These are phyloP conservation scores for Pichia cabralensis DNA, from an alignment of 805 yeast genomes.

Conservation along the genomic window DNA sequence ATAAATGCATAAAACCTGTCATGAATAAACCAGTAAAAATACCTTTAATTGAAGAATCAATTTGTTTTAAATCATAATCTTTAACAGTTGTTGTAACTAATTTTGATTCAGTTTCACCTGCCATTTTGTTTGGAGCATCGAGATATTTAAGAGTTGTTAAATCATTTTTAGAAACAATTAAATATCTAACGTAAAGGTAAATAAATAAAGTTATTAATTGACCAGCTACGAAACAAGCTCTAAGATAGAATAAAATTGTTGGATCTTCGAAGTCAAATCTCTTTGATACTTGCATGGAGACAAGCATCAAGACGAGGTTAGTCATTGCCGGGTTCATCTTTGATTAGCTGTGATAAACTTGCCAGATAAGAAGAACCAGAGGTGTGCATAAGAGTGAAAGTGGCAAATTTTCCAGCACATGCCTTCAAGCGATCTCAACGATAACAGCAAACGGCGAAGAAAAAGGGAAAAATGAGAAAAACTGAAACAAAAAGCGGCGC, in stretches of 20 bases:
- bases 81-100: constrained; percentile 85
- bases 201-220: constrained; percentile 54
- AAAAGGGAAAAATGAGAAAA: too few species aligned
- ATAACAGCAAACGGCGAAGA: too few species aligned
- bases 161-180: constrained; percentile 70
- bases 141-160: constrained; percentile 87
- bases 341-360: too few species aligned
- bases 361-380: too few species aligned
- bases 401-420: too few species aligned
- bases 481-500: too few species aligned
- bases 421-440: too few species aligned
- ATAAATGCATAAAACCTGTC: constrained; percentile 97
- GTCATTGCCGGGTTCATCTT: constrained; percentile 80
- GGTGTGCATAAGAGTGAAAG: too few species aligned
- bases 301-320: constrained; percentile 83
- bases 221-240: constrained; percentile 60
- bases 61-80: constrained; percentile 89
- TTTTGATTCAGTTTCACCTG: constrained; percentile 63
- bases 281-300: constrained; percentile 92
- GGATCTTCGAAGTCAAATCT: constrained; percentile 85
- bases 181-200: constrained; percentile 52
- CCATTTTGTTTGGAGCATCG: constrained; percentile 71
- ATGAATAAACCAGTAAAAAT: constrained; percentile 84
- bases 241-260: constrained; percentile 56
- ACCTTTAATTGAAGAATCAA: constrained; percentile 69